Base-by-base conservation (phyloP, 371 early-diverging fungal genomes). In the Actinomucor elegans region DNA sequence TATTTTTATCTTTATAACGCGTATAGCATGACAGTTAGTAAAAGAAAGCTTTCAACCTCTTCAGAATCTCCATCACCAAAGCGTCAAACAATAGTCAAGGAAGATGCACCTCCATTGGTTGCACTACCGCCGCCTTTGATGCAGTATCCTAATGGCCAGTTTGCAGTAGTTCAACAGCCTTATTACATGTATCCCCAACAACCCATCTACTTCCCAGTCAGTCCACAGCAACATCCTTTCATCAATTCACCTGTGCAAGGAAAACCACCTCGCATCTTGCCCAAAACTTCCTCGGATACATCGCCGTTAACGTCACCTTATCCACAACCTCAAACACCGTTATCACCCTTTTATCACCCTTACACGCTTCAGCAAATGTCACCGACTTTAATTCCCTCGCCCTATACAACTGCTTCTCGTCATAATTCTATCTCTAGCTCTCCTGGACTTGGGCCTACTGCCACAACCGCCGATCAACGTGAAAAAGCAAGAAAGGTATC, bases 401-500 rank as follows among this genome's bases (percentile, higher is more conserved):
- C 56, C 29, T 38, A 46, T 27, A 23, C 29, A 9, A 26, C 37
- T n/a, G n/a, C 50, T 28, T 33, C 49, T 21, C 31, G 55, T 15
- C 41, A 53, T 20, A 35, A 55, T 35, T 37, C 62, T 26, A 35
- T 52, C 15, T 35, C 41, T 23, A 48, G 47, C 18, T 52, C 66
- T 21, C 57, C 63, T 37, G 41, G 53, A 0, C 52, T 57, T 5
- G 48, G 57, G 8, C 63, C 52, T 11, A 23, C 29, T 15, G 38
- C 60, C 5, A 57, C 54, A 4, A 64, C 76, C 9, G 76, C 73
- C 17, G 74, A 77, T 45, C 64, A 71, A 46, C 61, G 80, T 11
- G 86, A 83, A 42, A 61, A 79, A 44, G 77, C 80, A 29, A 77
- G 89, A 51, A 88, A 87, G 46, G 77, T 84, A 10, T 87, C 89